Conservation (phyloP, 805 yeast genomes). For the Myxozyma sirexii region DNA sequence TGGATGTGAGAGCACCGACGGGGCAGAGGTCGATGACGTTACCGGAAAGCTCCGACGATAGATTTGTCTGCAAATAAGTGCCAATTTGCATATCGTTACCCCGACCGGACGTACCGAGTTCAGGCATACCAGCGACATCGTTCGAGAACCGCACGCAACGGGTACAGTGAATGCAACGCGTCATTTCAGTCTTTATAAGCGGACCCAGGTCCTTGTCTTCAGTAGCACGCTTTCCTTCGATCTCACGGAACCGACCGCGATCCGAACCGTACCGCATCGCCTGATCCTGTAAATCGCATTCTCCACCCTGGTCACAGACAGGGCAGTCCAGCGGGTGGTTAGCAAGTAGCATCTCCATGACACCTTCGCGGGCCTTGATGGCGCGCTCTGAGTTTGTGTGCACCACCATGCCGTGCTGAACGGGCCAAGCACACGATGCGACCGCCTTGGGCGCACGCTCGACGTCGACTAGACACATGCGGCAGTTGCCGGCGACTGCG, state of each 20-base stretch:
- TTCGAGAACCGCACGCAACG: conserved; percentile 88
- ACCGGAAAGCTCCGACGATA: conserved; percentile 83
- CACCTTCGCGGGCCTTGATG: conserved; percentile 83
- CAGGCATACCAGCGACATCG: conserved; percentile 92
- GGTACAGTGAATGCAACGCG: conserved; percentile 90
- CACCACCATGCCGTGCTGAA: conserved; percentile 86
- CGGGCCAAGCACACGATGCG: conserved; percentile 92
- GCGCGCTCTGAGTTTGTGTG: conserved; percentile 77
- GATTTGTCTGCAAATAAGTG: conserved; percentile 80
- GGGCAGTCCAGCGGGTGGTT: conserved; percentile 94
- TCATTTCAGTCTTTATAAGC: conserved; percentile 85
- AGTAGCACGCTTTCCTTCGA: conserved; percentile 83
- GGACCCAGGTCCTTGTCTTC: conserved; percentile 92
- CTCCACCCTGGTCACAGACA: conserved; percentile 93
- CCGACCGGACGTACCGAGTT: conserved; percentile 84
- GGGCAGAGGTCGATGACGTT: conserved; percentile 88
- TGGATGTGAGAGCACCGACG: conserved; percentile 86
- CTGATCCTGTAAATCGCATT: conserved; percentile 90
- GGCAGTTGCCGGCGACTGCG: conserved; percentile 89
- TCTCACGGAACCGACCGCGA: conserved; percentile 81
- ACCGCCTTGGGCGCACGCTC: conserved; percentile 88
- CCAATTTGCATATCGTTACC: conserved; percentile 93
- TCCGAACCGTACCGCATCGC: conserved; percentile 77
- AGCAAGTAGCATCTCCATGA: conserved; percentile 82
- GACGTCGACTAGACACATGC: conserved; percentile 89